Evolutionary conservation across 306 rosid species (phyloP), one percentile per base, ranked within the genome.

Genomic region (Geum urbanum): DNA sequence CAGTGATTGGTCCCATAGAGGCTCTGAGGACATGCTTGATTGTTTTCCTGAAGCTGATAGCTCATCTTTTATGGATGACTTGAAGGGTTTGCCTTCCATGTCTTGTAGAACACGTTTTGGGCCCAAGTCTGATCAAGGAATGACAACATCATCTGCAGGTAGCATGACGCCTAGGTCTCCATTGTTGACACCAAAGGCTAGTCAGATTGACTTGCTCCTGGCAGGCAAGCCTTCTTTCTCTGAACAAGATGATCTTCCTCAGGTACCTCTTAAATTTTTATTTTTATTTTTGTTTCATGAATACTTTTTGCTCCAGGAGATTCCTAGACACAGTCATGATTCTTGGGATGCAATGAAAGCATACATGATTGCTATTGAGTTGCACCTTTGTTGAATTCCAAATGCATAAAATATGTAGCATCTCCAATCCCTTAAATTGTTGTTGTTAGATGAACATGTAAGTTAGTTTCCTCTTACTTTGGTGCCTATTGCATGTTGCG

Each of bases 131-230:
- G 99, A 94, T 79, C 99, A 91, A 69, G 99, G 99, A 75, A 91
- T 94, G 97, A 84, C 99, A 32, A 88, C 97, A 47, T 91, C 99
- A 74, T 94, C 99, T 58, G 99, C 95, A 10, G 99, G 97, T 75
- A 94, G 99, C 88, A 87, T 94, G 92, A 94, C 99, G 71, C 99
- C 99, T 58, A 88, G 99, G 76, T 94, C 99, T 84, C 99, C 99
- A 7, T 70, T 94, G 74, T 78, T 91, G 86, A 94, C 99, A 49
- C 99, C 99, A 59, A 89, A 94, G 84, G 86, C 89, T 54, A 94
- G 96, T 83, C 97, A 87, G 77, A 87, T 94, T 82, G 99, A 94
- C 72, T 79, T 94, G 81, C 90, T 94, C 65, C 83, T 94, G 78
- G 89, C 91, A 0, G 99, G 99, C 83, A 94, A 94, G 84, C 88